Percentiles rank a stretch among this genome's conserved stretches.
Evolutionary conservation across 306 rosid species (phyloP).

Genomic region (Psophocarpus tetragonolobus): DNA sequence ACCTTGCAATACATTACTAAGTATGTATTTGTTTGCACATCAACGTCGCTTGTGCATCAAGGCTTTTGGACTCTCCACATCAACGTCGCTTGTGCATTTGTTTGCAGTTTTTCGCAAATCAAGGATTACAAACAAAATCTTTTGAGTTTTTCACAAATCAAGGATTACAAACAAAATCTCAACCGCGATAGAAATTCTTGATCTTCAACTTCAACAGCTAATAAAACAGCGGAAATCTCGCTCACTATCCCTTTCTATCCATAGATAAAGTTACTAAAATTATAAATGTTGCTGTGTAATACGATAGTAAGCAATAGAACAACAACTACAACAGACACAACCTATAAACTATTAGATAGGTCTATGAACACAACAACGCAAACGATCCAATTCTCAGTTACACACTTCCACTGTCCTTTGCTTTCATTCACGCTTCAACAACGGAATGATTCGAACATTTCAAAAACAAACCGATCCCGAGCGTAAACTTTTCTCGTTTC

Average conservation of each 20-base stretch:
- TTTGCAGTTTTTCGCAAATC: too few relatives aligned
- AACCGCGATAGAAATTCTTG: not conserved
- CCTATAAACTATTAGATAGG: not conserved
- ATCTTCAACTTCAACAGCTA: not conserved
- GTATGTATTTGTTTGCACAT: not conserved
- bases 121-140: too few relatives aligned
- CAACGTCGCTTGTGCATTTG: too few relatives aligned
- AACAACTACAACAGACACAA: slow-evolving; percentile 17
- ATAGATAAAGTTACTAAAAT: not conserved
- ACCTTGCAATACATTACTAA: not conserved
- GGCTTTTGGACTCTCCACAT: not conserved
- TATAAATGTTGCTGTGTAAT: not conserved
- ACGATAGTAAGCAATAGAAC: not conserved
- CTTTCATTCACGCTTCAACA: not conserved
- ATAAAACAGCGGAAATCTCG: not conserved
- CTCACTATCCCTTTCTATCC: not conserved
- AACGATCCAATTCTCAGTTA: not conserved
- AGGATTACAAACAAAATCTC: not conserved
- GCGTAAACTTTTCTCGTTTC: not conserved
- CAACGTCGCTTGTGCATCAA: too few relatives aligned
- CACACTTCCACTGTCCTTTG: not conserved
- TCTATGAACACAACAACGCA: not conserved
- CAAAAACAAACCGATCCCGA: not conserved
- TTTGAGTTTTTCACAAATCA: too few relatives aligned
- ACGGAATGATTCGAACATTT: not conserved